Base-by-base conservation (phyloP, 305 asterid species). In the Fraxinus platypoda region DNA sequence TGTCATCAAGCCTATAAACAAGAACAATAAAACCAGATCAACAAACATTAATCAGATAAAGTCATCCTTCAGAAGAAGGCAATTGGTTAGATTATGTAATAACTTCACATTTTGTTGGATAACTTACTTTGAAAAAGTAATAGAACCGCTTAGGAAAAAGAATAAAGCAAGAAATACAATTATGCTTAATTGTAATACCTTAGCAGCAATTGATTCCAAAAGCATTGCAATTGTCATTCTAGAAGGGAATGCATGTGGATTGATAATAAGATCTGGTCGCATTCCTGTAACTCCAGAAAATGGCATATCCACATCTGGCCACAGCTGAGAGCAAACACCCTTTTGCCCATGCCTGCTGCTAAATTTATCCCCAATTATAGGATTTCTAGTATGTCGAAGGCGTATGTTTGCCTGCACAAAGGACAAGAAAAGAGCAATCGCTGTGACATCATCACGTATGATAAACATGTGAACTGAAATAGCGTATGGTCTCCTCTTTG, bases 261-360 rank as follows among this genome's bases (percentile, higher is more conserved):
- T 95, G 83, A 95, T 95, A 59, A 95, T 94, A 82, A 95, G 99
- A 90, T 95, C 99, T 46, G 99, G 99, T 68, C 97, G 86, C 97
- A 95, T 95, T 78, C 99, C 99, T 31, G 98, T 90, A 77, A 81
- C 86, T 81, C 91, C 98, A 35, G 95, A 91, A 89, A 93, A 95
- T 30, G 99, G 99, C 98, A 95, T 94, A 90, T 95, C 99, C 52
- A 82, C 83, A 80, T 94, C 99, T 83, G 92, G 89, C 98, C 98
- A 95, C 74, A 94, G 91, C 90, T 94, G 99, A 81, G 99, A 95
- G 90, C 99, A 95, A 75, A 95, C 99, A 87, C 99, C 99, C 90
- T 95, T 95, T 83, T 95, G 99, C 64, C 99, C 99, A 83, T 95
- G 99, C 31, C 99, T 90, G 87, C 99, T 95, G 90, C 99, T 95